Evolutionary conservation across 2,329 filamentous ascomycete species (phyloP), one percentile per base, ranked within the genome.

Genomic region (Rhynchosporium secalis): DNA sequence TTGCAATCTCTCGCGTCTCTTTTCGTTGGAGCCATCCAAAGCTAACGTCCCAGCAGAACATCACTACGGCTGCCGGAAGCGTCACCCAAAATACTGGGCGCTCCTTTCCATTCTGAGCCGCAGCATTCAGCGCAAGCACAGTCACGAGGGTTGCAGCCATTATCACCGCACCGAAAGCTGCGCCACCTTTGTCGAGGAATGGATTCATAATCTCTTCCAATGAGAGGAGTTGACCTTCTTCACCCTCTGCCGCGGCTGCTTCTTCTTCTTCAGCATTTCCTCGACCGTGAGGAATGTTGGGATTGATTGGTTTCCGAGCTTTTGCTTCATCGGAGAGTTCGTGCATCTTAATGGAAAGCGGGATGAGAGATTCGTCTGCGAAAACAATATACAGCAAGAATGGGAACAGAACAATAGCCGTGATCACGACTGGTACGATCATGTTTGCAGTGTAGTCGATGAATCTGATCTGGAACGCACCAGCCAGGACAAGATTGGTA

Each of bases 151-250:
- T 89, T 0, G 78, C 79, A 1, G 86, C 80, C 87, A 92, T 91
- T 60, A 91, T 78, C 4, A 84, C 66, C 0, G 81, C 84, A 1
- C 87, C 88, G 60, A 90, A 86, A 0, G 78, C 77, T 0, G 89
- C 89, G 8, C 88, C 84, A 2, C 78, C 76, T 66, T 85, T 88
- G 70, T 92, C 88, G 0, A 91, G 73, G 62, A 88, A 91, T 0
- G 89, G 89, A 66, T 91, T 90, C 82, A 91, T 83, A 69, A 91
- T 89, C 69, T 91, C 88, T 65, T 89, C 87, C 0, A 91, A 80
- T 0, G 86, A 86, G 0, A 88, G 75, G 0, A 83, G 74, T 65
- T 87, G 82, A 3, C 75, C 78, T 62, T 83, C 75, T 33, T 85
- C 81, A 7, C 80, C 75, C 36, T 80, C 76, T n/a, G 75, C 72